A percentile compares a stretch with the other conserved stretches of the same genome.
Conservation (phyloP, 176 grass and related monocot species). For the Paspalum vaginatum region DNA sequence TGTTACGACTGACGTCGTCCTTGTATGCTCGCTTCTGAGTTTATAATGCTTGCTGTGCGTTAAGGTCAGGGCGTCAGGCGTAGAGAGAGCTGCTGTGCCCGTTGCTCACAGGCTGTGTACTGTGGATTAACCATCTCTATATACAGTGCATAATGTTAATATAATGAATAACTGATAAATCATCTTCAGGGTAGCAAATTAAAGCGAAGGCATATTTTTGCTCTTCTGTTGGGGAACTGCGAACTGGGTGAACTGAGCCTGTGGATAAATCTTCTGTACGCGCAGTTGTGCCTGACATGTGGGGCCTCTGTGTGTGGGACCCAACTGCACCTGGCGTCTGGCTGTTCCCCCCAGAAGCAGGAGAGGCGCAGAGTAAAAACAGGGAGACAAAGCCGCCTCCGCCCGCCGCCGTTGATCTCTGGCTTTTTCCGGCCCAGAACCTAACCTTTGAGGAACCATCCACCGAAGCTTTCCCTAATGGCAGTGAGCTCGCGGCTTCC, state of each 20-base stretch:
- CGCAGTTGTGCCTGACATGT: too few species aligned
- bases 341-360: not conserved
- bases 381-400: constrained; percentile 15
- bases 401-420: constrained; percentile 33
- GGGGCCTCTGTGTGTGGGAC: not conserved
- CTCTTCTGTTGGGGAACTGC: not conserved
- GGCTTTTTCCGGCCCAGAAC: constrained; percentile 5
- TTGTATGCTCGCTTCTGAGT: constrained; percentile 20
- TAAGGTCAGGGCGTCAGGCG: constrained; percentile 11
- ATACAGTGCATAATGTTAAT: not conserved
- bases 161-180: constrained; percentile 18
- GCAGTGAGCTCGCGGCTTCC: constrained; percentile 52
- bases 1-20: not conserved
- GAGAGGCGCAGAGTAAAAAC: not conserved
- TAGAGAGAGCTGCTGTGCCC: not conserved
- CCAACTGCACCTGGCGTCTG: too few species aligned
- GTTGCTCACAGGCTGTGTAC: constrained; percentile 32
- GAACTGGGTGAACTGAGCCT: not conserved
- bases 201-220: not conserved
- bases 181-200: not conserved
- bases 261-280: too few species aligned
- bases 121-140: constrained; percentile 16
- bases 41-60: constrained; percentile 18
- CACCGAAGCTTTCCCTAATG: constrained; percentile 38
- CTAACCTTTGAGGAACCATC: not conserved